Base-by-base conservation (phyloP, 345 rosid genomes). In the Eucalyptus regnans region DNA sequence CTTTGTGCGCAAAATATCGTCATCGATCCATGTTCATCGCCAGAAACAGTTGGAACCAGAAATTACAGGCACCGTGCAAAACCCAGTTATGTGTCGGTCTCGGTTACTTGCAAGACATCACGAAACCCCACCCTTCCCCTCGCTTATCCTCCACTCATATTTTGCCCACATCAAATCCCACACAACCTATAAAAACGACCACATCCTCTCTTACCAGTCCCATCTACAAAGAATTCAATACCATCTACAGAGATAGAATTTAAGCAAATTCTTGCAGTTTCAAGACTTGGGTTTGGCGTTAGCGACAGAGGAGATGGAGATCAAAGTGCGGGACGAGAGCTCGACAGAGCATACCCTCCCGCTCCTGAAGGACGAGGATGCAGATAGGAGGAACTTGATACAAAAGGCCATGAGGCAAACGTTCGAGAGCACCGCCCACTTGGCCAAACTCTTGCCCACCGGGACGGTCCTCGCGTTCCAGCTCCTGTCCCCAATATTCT, bases 391-490 rank as follows among this genome's bases (percentile, higher is more conserved):
- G 86, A 95, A 81, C 89, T 81, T 92, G 92, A 88, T 96, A 85
- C 99, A 97, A 90, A 94, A 88, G 85, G 98, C 99, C 66, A 96
- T 97, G 14, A 91, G 95, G 83, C 97, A 98, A 92, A 96, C 99
- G 20, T 97, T 98, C 87, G 91, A 92, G 88, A 97, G 98, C 96
- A 95, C 99, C 3, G 97, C 99, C 27, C 95, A 98, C 90, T 88
- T 98, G 88, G 99, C 99, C 51, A 97, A 97, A 84, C 96, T 97
- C 66, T 92, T 98, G 80, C 99, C 99, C 3, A 98, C 99, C 4
- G 99, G 99, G 88, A 92, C 99, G 1, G 98, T 97, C 89, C 99
- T 98, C 14, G 96, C 99, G 48, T 98, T 98, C 93, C 99, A 98
- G 48, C 94, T 97, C 83, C 92, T 98, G 37, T 91, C 97, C 2